These are phyloP conservation scores for Dryas alaskensis DNA, from an alignment of 306 rosid genomes.

Conservation along the genomic window DNA sequence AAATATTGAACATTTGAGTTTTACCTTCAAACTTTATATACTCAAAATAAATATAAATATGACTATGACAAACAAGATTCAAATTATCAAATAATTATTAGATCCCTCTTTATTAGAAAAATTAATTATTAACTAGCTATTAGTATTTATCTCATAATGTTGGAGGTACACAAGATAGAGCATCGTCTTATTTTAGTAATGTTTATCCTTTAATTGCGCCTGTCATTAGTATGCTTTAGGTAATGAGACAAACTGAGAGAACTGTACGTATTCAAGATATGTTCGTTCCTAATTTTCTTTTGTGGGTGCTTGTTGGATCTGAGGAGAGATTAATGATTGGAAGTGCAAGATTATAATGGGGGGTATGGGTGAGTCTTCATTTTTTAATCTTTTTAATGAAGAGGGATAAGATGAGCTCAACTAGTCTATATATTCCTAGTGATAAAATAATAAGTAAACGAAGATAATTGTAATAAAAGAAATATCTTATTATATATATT, in stretches of 20 bases:
- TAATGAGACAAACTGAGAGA: conserved; percentile 4
- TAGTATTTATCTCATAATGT: too few species aligned
- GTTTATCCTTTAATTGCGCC: conserved; percentile 1
- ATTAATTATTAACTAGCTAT: too few species aligned
- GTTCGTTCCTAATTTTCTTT: background rate
- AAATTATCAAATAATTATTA: too few species aligned
- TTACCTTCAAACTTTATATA: too few species aligned
- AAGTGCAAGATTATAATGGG: background rate
- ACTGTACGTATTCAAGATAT: background rate
- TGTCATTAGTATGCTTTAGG: conserved; percentile 9
- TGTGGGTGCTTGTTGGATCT: background rate
- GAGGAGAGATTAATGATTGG: background rate
- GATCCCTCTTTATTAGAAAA: too few species aligned
- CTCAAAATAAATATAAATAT: too few species aligned
- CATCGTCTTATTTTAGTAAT: background rate
- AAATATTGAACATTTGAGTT: too few species aligned
- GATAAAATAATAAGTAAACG: too few species aligned
- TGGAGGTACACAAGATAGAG: background rate
- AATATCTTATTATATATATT: too few species aligned
- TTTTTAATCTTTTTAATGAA: background rate
- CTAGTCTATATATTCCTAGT: too few species aligned
- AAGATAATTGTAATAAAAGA: too few species aligned
- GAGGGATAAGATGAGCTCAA: background rate
- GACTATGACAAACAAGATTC: too few species aligned
- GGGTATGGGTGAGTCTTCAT: background rate